phyloP scores from a whole-genome alignment of 768 basidiomycete genomes.

The Tricholoma saponaceum region DNA sequence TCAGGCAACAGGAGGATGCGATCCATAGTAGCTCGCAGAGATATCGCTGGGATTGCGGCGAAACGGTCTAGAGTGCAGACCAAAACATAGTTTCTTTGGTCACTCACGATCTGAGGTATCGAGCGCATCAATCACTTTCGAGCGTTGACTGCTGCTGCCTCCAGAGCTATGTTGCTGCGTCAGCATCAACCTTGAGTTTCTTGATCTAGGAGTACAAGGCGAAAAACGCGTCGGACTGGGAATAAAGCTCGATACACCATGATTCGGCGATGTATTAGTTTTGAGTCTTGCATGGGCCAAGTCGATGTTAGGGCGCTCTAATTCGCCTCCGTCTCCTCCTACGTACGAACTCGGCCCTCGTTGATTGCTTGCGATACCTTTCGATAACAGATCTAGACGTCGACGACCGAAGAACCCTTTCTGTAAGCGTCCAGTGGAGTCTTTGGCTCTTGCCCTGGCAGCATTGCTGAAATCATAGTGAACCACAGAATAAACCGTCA shows the following conservation, averaged over 20 bases:
- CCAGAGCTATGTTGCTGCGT: constrained; percentile 13
- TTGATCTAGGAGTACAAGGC: constrained; percentile 18
- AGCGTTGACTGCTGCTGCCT: constrained; percentile 19
- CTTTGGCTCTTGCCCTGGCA: constrained; percentile 54
- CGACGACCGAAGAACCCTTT: constrained; percentile 60
- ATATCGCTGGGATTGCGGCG: constrained; percentile 22
- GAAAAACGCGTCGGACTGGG: constrained; percentile 22
- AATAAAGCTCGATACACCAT: constrained; percentile 9
- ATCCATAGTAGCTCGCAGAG: constrained; percentile 33
- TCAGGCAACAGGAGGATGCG: constrained; percentile 41
- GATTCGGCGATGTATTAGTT: neutral
- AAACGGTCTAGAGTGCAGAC: neutral
- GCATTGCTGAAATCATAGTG: constrained; percentile 41
- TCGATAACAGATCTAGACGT: constrained; percentile 48
- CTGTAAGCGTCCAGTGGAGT: constrained; percentile 49
- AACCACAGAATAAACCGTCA: neutral
- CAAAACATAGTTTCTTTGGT: neutral
- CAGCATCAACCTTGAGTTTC: neutral
- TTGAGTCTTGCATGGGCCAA: constrained; percentile 18
- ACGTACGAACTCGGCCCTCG: neutral
- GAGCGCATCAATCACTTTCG: constrained; percentile 36
- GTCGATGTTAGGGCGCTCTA: constrained; percentile 11
- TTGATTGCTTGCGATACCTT: constrained; percentile 27
- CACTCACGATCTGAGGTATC: constrained; percentile 42
- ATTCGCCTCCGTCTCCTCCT: neutral